These are phyloP conservation scores for Pseudozyma hubeiensis DNA, from an alignment of 1,284 basidiomycete genomes.

Conservation along the genomic window DNA sequence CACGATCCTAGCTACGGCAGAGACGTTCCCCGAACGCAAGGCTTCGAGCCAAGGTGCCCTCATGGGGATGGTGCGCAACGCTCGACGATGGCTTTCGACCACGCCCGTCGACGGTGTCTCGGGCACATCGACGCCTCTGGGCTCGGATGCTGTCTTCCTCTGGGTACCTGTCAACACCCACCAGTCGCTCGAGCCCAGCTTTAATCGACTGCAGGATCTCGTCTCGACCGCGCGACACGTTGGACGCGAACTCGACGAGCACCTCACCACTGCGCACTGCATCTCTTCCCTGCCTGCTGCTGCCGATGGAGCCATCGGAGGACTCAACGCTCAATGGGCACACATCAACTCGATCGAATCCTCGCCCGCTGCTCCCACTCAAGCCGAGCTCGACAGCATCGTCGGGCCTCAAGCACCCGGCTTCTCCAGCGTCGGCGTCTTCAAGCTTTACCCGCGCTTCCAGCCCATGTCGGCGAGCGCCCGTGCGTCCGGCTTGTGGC, in stretches of 20 bases:
- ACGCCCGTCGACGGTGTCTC: slow-evolving; percentile 1
- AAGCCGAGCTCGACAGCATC: slow-evolving; percentile 11
- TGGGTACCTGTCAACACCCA: slow-evolving; percentile 37
- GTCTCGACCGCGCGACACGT: slow-evolving; percentile 11
- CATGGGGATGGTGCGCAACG: slow-evolving; percentile 47
- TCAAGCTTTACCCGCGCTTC: slow-evolving; percentile 12
- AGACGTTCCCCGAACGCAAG: slow-evolving; percentile 36
- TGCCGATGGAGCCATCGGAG: slow-evolving; percentile 4
- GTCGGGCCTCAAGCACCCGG: slow-evolving; percentile 37
- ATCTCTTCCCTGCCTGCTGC: slow-evolving; percentile 15
- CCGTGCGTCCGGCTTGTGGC: slow-evolving; percentile 16
- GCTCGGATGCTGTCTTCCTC: slow-evolving; percentile 42
- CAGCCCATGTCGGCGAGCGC: slow-evolving; percentile 10
- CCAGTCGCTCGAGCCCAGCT: slow-evolving; percentile 14
- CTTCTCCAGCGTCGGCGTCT: slow-evolving; percentile 21
- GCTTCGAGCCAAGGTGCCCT: slow-evolving; percentile 27
- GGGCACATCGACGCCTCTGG: slow-evolving; percentile 21
- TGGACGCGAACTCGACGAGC: slow-evolving; percentile 16
- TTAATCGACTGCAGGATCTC: slow-evolving; percentile 5
- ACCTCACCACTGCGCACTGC: slow-evolving; percentile 26
- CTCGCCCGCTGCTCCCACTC: not conserved
- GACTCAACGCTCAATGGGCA: slow-evolving; percentile 12
- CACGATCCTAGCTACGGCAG: slow-evolving; percentile 27
- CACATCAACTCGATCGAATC: slow-evolving; percentile 9
- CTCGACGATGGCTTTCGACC: slow-evolving; percentile 31